A percentile compares a stretch with the other conserved stretches of the same genome.
phyloP scores from a whole-genome alignment of 768 basidiomycete species.

The Tricholoma saponaceum region DNA sequence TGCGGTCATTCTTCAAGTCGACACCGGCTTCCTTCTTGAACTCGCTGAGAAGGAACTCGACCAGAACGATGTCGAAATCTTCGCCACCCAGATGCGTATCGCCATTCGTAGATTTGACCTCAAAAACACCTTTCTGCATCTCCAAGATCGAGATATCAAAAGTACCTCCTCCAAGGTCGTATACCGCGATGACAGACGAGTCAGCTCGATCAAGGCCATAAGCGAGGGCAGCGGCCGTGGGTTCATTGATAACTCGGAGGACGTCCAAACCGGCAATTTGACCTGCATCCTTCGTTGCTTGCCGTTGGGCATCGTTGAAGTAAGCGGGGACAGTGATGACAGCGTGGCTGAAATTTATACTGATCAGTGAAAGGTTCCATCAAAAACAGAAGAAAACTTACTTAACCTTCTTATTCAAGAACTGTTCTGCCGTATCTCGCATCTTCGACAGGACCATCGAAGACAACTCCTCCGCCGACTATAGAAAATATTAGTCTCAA shows the following conservation, averaged over 20 bases:
- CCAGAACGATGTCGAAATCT: constrained; percentile 91
- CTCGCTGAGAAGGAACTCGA: constrained; percentile 80
- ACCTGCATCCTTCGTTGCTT: constrained; percentile 97
- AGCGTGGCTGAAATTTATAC: constrained; percentile 52
- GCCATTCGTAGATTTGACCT: constrained; percentile 99
- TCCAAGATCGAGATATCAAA: constrained; percentile 99
- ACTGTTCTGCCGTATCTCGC: constrained; percentile 94
- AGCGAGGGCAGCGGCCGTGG: constrained; percentile 96
- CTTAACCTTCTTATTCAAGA: constrained; percentile 90
- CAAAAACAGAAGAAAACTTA: constrained; percentile 40
- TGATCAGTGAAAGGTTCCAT: not conserved
- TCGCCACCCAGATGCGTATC: constrained; percentile 97
- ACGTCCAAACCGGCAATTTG: constrained; percentile 97
- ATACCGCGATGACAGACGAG: constrained; percentile 90
- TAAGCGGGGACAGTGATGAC: constrained; percentile 97
- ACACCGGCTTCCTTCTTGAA: constrained; percentile 93
- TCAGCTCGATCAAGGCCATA: constrained; percentile 92
- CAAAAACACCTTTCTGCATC: constrained; percentile 99
- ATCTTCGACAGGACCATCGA: constrained; percentile 90
- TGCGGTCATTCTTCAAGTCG: constrained; percentile 79
- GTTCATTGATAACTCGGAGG: constrained; percentile 98
- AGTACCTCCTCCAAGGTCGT: constrained; percentile 97
- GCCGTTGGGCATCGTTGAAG: constrained; percentile 99
- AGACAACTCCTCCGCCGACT: constrained; percentile 85
- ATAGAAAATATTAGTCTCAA: constrained; percentile 12